A percentile compares a stretch with the other conserved stretches of the same genome.
Evolutionary conservation across 2,329 filamentous ascomycete species (phyloP).

Genomic region (Phialocephala subalpina): DNA sequence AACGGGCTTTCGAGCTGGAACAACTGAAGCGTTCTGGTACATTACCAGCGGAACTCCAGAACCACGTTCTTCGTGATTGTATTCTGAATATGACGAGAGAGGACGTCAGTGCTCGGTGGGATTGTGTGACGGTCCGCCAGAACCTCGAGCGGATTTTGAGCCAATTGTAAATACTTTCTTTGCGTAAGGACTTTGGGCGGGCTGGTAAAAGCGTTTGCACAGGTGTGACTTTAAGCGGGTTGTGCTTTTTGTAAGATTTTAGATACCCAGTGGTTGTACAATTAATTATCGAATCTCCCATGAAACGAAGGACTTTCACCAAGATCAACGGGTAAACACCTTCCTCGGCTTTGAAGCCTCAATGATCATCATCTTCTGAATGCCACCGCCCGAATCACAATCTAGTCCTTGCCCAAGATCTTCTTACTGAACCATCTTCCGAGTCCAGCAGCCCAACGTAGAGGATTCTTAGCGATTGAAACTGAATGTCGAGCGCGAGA

Average conservation of each 20-base stretch:
- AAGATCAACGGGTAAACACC: too few relatives aligned
- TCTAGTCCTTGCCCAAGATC: too few relatives aligned
- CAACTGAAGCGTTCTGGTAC: slow-evolving; percentile 43
- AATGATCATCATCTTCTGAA: too few relatives aligned
- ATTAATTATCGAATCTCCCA: neutral
- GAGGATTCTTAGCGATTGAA: too few relatives aligned
- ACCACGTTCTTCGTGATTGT: slow-evolving; percentile 36
- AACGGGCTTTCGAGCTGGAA: slow-evolving; percentile 52
- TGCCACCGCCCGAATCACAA: too few relatives aligned
- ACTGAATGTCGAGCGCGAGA: too few relatives aligned
- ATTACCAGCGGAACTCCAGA: slow-evolving; percentile 34
- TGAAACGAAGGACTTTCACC: neutral
- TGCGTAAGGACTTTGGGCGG: too few relatives aligned
- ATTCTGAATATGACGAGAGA: slow-evolving; percentile 31
- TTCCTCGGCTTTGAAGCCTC: too few relatives aligned
- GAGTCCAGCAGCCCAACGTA: too few relatives aligned
- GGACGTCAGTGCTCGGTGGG: neutral
- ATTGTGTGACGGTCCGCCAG: neutral
- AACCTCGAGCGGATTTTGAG: neutral
- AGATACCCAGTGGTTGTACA: neutral
- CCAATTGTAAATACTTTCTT: neutral
- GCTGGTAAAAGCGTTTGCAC: too few relatives aligned
- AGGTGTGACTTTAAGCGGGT: too few relatives aligned
- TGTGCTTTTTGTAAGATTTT: neutral
- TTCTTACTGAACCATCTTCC: too few relatives aligned